Evolutionary conservation across 2,329 filamentous ascomycete species (phyloP), one percentile per base, ranked within the genome.

Genomic region (Exophiala calicioides): DNA sequence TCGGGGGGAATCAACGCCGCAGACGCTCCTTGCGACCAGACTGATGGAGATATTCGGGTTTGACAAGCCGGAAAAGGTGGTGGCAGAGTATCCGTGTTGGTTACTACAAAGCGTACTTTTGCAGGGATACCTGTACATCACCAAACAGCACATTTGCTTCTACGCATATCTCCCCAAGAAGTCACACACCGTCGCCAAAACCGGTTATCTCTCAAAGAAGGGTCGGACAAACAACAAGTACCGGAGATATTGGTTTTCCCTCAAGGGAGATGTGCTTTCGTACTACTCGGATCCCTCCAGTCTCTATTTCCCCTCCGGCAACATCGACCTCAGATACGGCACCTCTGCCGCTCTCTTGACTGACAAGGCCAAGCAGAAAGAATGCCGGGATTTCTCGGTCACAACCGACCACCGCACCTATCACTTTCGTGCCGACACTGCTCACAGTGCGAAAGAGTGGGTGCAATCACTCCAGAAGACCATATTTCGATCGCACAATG

Each of bases 101-200:
- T 73, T 97, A 29, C 72, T 97, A 24, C 90, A 96, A 65, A 95
- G 86, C 62, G 89, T 95, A 33, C 74, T 97, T 21, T 77, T 97
- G 6, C 90, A 96, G 64, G 93, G 93, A 4, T 96, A 93, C 65
- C 85, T 98, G 78, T 97, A 97, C 69, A 88, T 98, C 62, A 97
- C 93, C 0, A 77, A 86, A 52, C 86, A 85, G 59, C 93, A 98
- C 64, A 86, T 97, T 52, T 96, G 90, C 69, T 98, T 97, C 66
- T 97, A 96, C 64, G 90, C 93, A 29, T 96, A 96, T 64, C 78
- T 97, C n/a, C 90, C 90, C 5, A 94, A 90, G 74, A 95, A 93
- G 75, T 82, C 86, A 40, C 81, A 87, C 58, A 77, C 84, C 44
- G 79, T 86, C 13, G 80, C 84, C 56, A 97, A 95, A 68, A 91